Conservation (phyloP, 306 rosid genomes). For the Cajanus cajan region DNA sequence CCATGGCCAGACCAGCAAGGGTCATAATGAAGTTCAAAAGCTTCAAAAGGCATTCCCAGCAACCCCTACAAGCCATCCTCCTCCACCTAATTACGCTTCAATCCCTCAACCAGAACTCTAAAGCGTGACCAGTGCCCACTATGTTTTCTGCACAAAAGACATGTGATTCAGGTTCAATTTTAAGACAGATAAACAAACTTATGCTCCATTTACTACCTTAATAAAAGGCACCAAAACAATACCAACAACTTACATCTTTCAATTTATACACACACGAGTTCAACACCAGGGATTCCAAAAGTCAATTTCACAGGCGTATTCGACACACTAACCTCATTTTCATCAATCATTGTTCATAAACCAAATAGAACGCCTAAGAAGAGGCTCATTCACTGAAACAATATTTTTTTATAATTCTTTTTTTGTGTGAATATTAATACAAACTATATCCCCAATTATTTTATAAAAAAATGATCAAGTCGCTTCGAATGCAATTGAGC, state of each 20-base stretch:
- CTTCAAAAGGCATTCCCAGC: slow-evolving; percentile 85
- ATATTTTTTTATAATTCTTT: neutral
- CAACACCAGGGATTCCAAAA: neutral
- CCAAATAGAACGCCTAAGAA: neutral
- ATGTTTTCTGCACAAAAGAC: slow-evolving; percentile 32
- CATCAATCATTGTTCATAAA: neutral
- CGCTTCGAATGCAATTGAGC: neutral
- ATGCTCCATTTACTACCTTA: neutral
- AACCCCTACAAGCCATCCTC: slow-evolving; percentile 95
- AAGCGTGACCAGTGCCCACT: slow-evolving; percentile 25
- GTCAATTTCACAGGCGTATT: neutral
- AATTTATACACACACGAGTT: neutral
- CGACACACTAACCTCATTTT: neutral
- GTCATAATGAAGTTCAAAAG: slow-evolving; percentile 80
- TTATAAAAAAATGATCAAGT: neutral
- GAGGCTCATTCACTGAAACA: neutral
- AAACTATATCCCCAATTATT: slow-evolving; percentile 2
- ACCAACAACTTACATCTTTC: neutral
- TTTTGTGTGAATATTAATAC: neutral
- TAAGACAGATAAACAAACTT: neutral
- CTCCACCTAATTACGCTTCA: slow-evolving; percentile 30
- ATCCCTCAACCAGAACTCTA: slow-evolving; percentile 42
- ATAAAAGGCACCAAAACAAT: neutral
- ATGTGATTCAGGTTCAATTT: neutral
- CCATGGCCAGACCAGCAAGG: slow-evolving; percentile 85